These are phyloP conservation scores for Avena sativa DNA, from an alignment of 176 grass and related monocot species.

Conservation along the genomic window DNA sequence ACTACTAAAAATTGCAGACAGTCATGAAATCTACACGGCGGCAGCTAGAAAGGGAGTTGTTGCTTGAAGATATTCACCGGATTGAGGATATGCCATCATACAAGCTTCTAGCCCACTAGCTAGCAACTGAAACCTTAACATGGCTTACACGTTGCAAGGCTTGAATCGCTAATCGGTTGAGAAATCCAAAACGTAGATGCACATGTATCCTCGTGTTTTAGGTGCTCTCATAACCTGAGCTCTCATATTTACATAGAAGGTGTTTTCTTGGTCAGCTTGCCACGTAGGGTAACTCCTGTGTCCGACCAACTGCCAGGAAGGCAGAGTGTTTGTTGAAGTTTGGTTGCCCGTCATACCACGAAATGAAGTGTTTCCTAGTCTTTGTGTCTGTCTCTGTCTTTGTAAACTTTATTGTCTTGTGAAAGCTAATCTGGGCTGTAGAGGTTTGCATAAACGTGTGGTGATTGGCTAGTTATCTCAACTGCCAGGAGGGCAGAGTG, in stretches of 20 bases:
- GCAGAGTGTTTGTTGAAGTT: constrained; percentile 16
- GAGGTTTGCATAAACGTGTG: constrained; percentile 35
- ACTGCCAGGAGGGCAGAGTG: too few species aligned
- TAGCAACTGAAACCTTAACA: constrained; percentile 66
- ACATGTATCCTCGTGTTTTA: constrained; percentile 55
- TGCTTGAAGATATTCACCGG: constrained; percentile 80
- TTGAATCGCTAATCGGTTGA: constrained; percentile 39
- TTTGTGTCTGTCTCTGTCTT: constrained; percentile 17
- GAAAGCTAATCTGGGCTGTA: constrained; percentile 41
- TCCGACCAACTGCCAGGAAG: constrained; percentile 45
- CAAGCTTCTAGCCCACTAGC: constrained; percentile 77
- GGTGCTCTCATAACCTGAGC: constrained; percentile 49
- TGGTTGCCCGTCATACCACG: constrained; percentile 46
- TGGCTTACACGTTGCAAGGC: constrained; percentile 44
- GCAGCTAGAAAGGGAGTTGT: constrained; percentile 82
- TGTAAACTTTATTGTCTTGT: constrained; percentile 43
- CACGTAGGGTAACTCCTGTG: constrained; percentile 48
- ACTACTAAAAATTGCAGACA: constrained; percentile 54
- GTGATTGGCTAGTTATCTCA: not conserved
- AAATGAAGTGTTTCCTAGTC: constrained; percentile 35
- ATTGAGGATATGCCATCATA: constrained; percentile 92
- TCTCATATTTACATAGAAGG: constrained; percentile 52
- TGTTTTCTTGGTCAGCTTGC: constrained; percentile 46
- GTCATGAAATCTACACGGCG: constrained; percentile 88
- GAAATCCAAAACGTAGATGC: constrained; percentile 40